Evolutionary conservation across 2,329 filamentous ascomycete genomes (phyloP).

Genomic region (Cryphonectria nitschkei): DNA sequence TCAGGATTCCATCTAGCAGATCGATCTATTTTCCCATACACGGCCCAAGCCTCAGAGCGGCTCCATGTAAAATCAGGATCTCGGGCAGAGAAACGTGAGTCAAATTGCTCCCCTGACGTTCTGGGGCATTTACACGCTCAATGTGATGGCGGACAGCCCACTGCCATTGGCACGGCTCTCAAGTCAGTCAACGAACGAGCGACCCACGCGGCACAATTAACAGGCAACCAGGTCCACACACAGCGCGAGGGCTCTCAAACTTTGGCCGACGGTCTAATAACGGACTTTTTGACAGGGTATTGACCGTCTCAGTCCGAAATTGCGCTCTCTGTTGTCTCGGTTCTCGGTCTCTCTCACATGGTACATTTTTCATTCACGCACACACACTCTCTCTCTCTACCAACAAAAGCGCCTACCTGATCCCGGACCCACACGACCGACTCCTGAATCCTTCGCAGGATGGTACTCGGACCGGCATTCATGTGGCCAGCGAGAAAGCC

Average conservation of each 20-base stretch:
- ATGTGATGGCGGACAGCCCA: too few species aligned
- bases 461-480: neutral
- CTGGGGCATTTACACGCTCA: too few species aligned
- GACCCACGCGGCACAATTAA: too few species aligned
- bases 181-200: too few species aligned
- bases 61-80: neutral
- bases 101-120: neutral
- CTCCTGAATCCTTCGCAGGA: constrained; percentile 9
- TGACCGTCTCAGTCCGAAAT: neutral
- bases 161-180: too few species aligned
- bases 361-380: too few species aligned
- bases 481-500: neutral
- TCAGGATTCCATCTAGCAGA: neutral
- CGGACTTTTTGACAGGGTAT: neutral
- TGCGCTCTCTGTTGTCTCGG: neutral
- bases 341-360: neutral
- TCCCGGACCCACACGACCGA: neutral
- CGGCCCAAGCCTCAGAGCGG: neutral
- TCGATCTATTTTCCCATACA: neutral
- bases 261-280: neutral
- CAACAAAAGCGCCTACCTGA: neutral
- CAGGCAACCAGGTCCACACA: neutral
- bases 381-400: too few species aligned
- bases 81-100: neutral
- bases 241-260: neutral